Evolutionary conservation across 1,284 basidiomycete genomes (phyloP).

Genomic region (Rhodotorula sp.): DNA sequence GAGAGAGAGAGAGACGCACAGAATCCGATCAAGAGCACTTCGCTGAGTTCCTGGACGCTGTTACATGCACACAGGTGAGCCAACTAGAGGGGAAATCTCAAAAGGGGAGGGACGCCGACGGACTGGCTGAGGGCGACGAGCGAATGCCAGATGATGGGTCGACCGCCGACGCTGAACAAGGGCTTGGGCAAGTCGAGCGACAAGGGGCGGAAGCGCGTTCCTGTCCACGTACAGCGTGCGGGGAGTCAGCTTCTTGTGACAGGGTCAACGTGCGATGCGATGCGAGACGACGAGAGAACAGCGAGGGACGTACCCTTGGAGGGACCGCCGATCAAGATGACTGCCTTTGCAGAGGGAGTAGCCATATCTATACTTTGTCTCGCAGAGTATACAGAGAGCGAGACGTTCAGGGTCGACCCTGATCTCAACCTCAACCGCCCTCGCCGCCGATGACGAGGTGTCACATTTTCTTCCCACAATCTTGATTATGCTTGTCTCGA

Average conservation of each 20-base stretch:
- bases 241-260: neutral
- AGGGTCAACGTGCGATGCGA: neutral
- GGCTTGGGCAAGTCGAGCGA: constrained; percentile 52
- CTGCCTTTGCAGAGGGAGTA: constrained; percentile 25
- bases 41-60: constrained; percentile 51
- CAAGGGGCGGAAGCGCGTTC: constrained; percentile 55
- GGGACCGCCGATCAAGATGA: constrained; percentile 35
- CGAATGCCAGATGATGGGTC: constrained; percentile 57
- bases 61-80: neutral
- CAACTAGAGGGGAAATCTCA: neutral
- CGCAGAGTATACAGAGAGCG: neutral
- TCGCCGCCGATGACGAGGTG: too few species aligned
- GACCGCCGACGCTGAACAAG: constrained; percentile 46
- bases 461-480: too few species aligned
- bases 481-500: too few species aligned
- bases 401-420: too few species aligned
- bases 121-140: constrained; percentile 52
- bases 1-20: constrained; percentile 36
- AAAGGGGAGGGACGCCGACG: neutral
- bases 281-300: neutral
- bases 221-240: constrained; percentile 16
- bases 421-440: neutral
- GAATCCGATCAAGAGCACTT: constrained; percentile 56
- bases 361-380: neutral
- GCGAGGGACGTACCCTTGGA: constrained; percentile 23